Base-by-base conservation (phyloP, 2,329 filamentous ascomycete genomes). In the Xylaria polymorpha region DNA sequence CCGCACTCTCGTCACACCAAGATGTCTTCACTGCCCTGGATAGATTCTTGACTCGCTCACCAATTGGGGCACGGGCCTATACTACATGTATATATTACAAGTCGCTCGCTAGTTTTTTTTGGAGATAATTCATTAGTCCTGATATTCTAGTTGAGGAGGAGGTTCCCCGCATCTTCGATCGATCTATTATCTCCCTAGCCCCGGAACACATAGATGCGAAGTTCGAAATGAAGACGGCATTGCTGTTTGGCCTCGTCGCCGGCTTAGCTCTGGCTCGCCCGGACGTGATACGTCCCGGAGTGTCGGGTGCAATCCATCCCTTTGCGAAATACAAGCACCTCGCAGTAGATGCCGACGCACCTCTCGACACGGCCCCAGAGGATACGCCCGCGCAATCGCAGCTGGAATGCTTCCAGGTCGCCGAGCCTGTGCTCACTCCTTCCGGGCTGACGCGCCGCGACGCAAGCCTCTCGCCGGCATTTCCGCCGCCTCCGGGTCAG, bases 341-440 rank as follows among this genome's bases (percentile, higher is more conserved):
- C 15, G 71, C 58, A 10, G 29, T 55, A 37, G 69, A 29, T 8
- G 57, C 41, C 0, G 44, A 69, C 44, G 59, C 44, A 22, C 57
- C 65, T 43, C 61, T 69, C 4, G 25, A 22, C 15, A 57, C 56
- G 12, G 69, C 51, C 48, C 20, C 70, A 4, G 67, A 61, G n/a
- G 61, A 50, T 20, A 67, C 64, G 12, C 41, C 64, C 4, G 61
- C 69, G 10, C 61, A 57, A 20, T 48, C 71, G 37, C 73, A 68
- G 56, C 81, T 92, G 61, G 84, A 91, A 73, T 91, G 90, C 75
- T 90, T 94, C 74, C 87, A 94, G 80, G 88, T 93, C 18, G 87
- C 90, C 61, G 87, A 88, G 72, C 92, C 92, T 1, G 85, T 94
- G 2, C 79, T 88, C 64, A 86, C 83, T 22, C 85, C 86, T 0